A percentile compares a stretch with the other conserved stretches of the same genome.
These are phyloP conservation scores for Staphylotrichum longicolle DNA, from an alignment of 495 filamentous ascomycete species.

Conservation along the genomic window DNA sequence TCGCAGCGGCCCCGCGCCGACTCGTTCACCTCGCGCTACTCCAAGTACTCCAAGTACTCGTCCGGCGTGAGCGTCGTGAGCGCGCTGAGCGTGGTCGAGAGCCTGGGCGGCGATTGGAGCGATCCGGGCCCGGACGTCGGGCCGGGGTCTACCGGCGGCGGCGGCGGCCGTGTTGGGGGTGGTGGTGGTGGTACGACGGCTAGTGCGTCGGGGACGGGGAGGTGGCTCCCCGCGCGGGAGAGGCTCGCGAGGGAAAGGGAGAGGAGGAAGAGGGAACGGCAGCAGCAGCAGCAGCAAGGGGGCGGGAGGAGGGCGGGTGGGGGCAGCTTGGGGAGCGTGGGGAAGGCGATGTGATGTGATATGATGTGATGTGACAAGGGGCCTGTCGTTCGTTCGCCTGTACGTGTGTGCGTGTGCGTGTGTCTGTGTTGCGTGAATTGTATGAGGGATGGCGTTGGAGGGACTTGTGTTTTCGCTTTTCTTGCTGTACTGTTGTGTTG, in stretches of 20 bases:
- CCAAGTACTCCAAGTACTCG: constrained; percentile 40
- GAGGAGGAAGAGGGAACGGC: not conserved
- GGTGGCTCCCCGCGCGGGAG: not conserved
- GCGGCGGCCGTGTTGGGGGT: not conserved
- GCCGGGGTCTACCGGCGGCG: constrained; percentile 29
- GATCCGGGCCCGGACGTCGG: constrained; percentile 55
- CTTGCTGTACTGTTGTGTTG: not conserved
- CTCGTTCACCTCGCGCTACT: constrained; percentile 36
- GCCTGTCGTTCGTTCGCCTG: not conserved
- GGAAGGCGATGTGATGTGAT: constrained; percentile 40
- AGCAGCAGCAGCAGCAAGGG: not conserved
- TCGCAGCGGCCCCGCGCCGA: constrained; percentile 23
- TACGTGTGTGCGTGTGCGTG: too few relatives aligned
- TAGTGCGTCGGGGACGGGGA: not conserved
- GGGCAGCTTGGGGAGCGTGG: constrained; percentile 32
- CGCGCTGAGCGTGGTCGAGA: constrained; percentile 36
- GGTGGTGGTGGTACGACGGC: not conserved
- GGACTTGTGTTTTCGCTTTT: not conserved
- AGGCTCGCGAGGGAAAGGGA: not conserved
- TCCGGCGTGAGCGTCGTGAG: constrained; percentile 9
- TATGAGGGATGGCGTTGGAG: not conserved
- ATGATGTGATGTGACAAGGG: constrained; percentile 3
- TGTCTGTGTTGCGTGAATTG: not conserved
- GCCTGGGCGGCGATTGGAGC: constrained; percentile 42
- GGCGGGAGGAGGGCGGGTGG: constrained; percentile 29